Percentiles rank a stretch among this genome's conserved stretches.
Conservation (phyloP, 202 grass and related monocot species). For the Zizania palustris region DNA sequence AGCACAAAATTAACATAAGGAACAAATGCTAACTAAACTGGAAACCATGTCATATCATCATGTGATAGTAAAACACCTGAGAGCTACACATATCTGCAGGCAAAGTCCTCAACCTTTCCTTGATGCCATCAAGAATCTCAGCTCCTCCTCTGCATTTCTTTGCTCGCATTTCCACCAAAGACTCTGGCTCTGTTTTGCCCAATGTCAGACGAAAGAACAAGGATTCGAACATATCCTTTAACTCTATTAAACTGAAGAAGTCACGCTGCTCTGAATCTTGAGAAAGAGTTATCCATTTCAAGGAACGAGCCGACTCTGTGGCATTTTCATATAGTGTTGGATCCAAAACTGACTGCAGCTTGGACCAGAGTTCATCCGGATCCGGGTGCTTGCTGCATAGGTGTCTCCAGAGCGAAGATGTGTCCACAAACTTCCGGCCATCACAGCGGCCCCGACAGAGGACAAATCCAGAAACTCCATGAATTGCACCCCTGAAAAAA, state of each 20-base stretch:
- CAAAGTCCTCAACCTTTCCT: slow-evolving; percentile 21
- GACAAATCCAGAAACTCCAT: slow-evolving; percentile 35
- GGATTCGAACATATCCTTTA: not conserved
- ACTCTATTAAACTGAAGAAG: not conserved
- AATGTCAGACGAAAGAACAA: slow-evolving; percentile 11
- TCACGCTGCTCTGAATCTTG: slow-evolving; percentile 23
- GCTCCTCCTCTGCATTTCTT: slow-evolving; percentile 23
- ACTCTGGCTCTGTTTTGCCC: not conserved
- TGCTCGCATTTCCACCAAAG: not conserved
- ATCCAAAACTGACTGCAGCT: slow-evolving; percentile 4
- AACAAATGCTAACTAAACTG: slow-evolving; percentile 35
- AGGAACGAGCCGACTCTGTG: not conserved
- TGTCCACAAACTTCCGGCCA: not conserved
- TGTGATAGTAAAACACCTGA: slow-evolving; percentile 5
- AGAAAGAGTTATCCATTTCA: not conserved
- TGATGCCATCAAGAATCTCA: slow-evolving; percentile 16
- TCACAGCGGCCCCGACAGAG: not conserved
- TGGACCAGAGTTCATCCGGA: not conserved
- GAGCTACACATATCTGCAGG: not conserved
- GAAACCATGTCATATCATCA: slow-evolving; percentile 32
- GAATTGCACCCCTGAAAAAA: slow-evolving; percentile 8
- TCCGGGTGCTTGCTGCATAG: not conserved
- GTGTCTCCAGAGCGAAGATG: slow-evolving; percentile 16
- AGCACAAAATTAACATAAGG: not conserved
- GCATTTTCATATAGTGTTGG: not conserved